Base-by-base conservation (phyloP, 805 yeast genomes). In the Myxozyma neotropica region DNA sequence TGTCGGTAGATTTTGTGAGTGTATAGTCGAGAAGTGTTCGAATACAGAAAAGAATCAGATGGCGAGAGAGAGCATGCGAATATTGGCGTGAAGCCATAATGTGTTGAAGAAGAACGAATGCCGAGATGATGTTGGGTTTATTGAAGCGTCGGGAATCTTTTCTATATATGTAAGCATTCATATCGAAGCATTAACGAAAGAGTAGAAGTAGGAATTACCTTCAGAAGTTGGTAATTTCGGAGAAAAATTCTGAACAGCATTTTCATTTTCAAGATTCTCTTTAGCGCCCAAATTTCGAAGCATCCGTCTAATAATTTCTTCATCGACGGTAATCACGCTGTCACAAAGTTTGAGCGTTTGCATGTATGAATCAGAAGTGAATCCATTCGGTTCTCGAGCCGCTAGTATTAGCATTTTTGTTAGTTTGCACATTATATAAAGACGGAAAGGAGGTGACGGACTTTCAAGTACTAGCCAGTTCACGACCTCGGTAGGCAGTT, bases 301-400 rank as follows among this genome's bases (percentile, higher is more conserved):
- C 52, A 54, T 40, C 13, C 21, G 13, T 5, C 21, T 21, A 15
- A 58, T 12, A 3, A 44, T 23, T 5, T 40, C 58, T 19, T 29
- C 40, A 17, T 43, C 51, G 8, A 45, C 10, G 13, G 17, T 6
- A 12, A n/a, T 7, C 5, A 35, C 17, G 3, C 23, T 19, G 6
- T 49, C 53, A 19, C 48, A 49, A n/a, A 17, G 23, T 23, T 35
- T n/a, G 12, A 48, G 4, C 2, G 39, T 39, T n/a, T 48, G 8
- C 17, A 33, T 8, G 46, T 61, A 61, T 12, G 57, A 31, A 6
- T 46, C 13, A 10, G 21, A 50, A 5, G 59, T 42, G 19, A 36
- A n/a, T 24, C 26, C 57, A 17, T 61, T 44, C 4, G 54, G 50
- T 45, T 61, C 65, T 10, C 51, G n/a, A n/a, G n/a, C n/a, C n/a